Conservation (phyloP, 2,329 filamentous ascomycete species). For the Boeremia lycopersici region DNA sequence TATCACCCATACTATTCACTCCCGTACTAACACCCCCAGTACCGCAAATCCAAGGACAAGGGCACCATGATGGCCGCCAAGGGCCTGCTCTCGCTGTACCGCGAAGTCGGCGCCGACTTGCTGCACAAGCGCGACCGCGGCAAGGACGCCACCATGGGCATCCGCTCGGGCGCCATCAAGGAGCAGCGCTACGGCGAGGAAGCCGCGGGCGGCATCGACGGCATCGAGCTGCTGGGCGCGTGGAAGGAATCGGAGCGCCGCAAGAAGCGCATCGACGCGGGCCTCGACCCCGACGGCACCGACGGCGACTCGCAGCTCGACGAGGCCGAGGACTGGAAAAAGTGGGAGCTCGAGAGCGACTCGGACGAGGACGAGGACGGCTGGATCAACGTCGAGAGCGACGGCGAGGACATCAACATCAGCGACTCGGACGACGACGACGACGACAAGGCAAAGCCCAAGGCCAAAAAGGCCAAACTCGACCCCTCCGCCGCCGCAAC, state of each 20-base stretch:
- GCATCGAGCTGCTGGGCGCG: constrained; percentile 85
- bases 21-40: constrained; percentile 52
- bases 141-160: constrained; percentile 84
- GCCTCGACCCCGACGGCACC: constrained; percentile 65
- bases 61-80: constrained; percentile 99
- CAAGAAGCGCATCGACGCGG: constrained; percentile 72
- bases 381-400: constrained; percentile 89
- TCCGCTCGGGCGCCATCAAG: constrained; percentile 76
- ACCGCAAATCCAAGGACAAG: constrained; percentile 97
- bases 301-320: constrained; percentile 67
- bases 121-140: constrained; percentile 89
- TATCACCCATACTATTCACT: too few species aligned
- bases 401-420: constrained; percentile 76
- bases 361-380: constrained; percentile 72
- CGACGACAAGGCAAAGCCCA: constrained; percentile 52
- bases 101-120: constrained; percentile 88
- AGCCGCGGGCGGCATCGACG: constrained; percentile 83
- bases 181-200: constrained; percentile 84
- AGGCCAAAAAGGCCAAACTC: constrained; percentile 66
- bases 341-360: constrained; percentile 67
- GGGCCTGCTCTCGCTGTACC: constrained; percentile 85
- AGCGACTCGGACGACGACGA: constrained; percentile 73
- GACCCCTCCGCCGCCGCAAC: constrained; percentile 48
- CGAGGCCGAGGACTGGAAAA: constrained; percentile 61
- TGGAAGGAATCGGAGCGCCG: constrained; percentile 92